phyloP scores from a whole-genome alignment of 805 yeast species.

The Candida ficus region DNA sequence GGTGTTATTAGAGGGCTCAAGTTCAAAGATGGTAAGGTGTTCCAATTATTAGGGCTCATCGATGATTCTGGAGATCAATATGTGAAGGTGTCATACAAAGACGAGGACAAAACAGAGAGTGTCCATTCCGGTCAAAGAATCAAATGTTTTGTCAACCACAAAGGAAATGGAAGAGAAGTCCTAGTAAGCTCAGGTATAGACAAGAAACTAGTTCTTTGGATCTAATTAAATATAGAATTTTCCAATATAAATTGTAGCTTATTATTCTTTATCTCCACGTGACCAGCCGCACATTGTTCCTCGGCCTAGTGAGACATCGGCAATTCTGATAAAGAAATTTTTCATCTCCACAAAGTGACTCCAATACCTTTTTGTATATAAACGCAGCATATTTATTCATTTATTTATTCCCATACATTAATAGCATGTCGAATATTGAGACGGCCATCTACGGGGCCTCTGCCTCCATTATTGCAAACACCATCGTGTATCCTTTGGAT shows the following conservation, averaged over 20 bases:
- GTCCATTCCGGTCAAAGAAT: slow-evolving; percentile 35
- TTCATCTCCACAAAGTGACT: too few relatives aligned
- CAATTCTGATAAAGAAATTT: background rate
- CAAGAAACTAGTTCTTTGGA: slow-evolving; percentile 31
- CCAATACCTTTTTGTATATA: too few relatives aligned
- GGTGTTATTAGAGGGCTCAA: slow-evolving; percentile 60
- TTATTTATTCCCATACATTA: background rate
- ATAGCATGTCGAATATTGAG: slow-evolving; percentile 58
- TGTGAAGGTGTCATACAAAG: background rate
- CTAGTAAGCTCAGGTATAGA: slow-evolving; percentile 50
- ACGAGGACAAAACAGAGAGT: background rate
- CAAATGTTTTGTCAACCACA: slow-evolving; percentile 34
- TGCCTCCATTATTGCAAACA: slow-evolving; percentile 76
- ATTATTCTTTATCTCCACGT: slow-evolving; percentile 5
- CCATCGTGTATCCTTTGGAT: slow-evolving; percentile 77
- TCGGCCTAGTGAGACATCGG: slow-evolving; percentile 1
- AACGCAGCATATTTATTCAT: too few relatives aligned
- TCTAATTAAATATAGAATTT: too few relatives aligned
- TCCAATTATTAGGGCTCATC: slow-evolving; percentile 17
- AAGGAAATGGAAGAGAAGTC: slow-evolving; percentile 23
- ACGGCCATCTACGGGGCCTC: slow-evolving; percentile 79
- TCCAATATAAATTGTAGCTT: too few relatives aligned
- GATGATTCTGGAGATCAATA: background rate
- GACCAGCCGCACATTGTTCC: background rate
- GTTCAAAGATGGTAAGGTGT: slow-evolving; percentile 32